phyloP scores from a whole-genome alignment of 441 rosid genomes.

The Brassica balearica region DNA sequence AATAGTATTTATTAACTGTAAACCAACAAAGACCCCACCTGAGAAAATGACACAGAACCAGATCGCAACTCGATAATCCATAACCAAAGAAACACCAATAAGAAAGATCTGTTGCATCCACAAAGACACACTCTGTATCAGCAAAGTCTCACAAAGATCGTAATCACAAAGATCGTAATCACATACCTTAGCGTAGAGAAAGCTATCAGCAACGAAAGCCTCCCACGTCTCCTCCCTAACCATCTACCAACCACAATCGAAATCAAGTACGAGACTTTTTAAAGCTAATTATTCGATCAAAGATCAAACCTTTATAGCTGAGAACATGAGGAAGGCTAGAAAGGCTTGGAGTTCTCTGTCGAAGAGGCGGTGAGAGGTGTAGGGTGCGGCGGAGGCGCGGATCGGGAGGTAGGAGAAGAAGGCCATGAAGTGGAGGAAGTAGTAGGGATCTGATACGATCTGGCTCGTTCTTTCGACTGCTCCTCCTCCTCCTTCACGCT shows the following conservation, averaged over 20 bases:
- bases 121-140: not conserved
- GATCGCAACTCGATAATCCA: constrained; percentile 80
- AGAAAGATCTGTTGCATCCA: constrained; percentile 63
- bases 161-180: not conserved
- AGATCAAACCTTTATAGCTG: constrained; percentile 61
- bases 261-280: not conserved
- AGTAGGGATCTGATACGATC: constrained; percentile 71
- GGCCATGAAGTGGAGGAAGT: constrained; percentile 69
- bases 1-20: not conserved
- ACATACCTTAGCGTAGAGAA: constrained; percentile 76
- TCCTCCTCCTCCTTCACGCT: constrained; percentile 32
- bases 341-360: constrained; percentile 87
- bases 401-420: constrained; percentile 77
- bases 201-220: constrained; percentile 61
- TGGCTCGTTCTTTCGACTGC: constrained; percentile 55
- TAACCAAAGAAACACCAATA: constrained; percentile 57
- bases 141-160: not conserved
- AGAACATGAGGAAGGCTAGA: constrained; percentile 60
- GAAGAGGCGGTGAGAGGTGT: constrained; percentile 41
- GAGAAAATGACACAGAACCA: constrained; percentile 69
- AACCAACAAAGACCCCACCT: constrained; percentile 49
- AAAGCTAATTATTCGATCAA: not conserved
- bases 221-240: constrained; percentile 88
- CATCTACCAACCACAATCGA: constrained; percentile 44
- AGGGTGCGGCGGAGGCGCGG: constrained; percentile 66